Base-by-base conservation (phyloP, 176 grass and related monocot genomes). In the Saccharum officinarum region DNA sequence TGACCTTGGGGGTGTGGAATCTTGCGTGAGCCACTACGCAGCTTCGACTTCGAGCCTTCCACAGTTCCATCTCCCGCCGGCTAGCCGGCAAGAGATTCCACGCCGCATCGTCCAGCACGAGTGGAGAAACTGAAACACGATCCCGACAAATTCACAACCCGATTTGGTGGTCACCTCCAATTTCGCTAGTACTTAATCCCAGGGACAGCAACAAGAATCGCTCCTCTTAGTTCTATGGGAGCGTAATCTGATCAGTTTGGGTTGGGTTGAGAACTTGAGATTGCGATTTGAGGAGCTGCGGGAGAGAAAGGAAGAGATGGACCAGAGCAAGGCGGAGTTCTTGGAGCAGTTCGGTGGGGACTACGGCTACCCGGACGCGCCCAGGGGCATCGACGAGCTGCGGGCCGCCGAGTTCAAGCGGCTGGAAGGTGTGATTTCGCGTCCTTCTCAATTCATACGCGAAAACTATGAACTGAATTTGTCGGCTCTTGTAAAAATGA, bases 361-460 rank as follows among this genome's bases (percentile, higher is more conserved):
- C 69, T 98, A 98, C 50, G 93, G 96, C 63, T 98, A 98, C 80
- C 93, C 96, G 16, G 80, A 87, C 37, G 91, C 87, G 45, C 89
- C 89, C 64, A 93, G 78, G 70, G 81, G 80, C 86, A 57, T 98
- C 80, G 86, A 98, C 69, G 83, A 95, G 81, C 90, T 98, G 41
- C 93, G 96, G 8, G 85, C 87, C 81, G 12, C 93, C 5, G 93
- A 95, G 11, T 98, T 98, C 89, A 84, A 92, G 83, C 89, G 96
- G 11, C 87, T 98, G 70, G 46, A 98, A 94, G 96, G 96, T 95
- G 41, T 52, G 22, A 42, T 15, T 50, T 72, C 42, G 1, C 73
- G 7, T 2, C 7, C 25, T 71, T 61, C 0, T 60, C n/a, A 26
- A 6, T 92, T 71, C 10, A 15, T 49, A 20, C 39, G 18, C 3